A percentile compares a stretch with the other conserved stretches of the same genome.
Evolutionary conservation across 2,329 filamentous ascomycete species (phyloP).

Genomic region (Paecilomyces formosus): DNA sequence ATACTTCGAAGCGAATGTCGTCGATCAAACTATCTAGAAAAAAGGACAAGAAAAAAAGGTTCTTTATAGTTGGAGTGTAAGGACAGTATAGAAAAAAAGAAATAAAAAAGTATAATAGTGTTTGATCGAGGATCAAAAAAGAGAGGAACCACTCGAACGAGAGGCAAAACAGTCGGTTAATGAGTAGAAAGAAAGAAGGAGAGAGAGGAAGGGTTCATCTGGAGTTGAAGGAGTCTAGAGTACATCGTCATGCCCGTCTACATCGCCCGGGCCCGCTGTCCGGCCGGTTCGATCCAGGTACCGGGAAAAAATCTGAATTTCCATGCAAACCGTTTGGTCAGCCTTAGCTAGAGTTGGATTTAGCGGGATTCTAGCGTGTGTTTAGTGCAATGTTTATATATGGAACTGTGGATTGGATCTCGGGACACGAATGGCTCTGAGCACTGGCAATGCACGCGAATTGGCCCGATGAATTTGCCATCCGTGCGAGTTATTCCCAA

Average conservation of each 20-base stretch:
- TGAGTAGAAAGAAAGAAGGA: background rate
- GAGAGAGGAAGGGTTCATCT: background rate
- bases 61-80: conserved; percentile 1
- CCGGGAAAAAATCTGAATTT: background rate
- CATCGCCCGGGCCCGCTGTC: background rate
- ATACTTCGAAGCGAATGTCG: conserved; percentile 1
- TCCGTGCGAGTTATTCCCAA: background rate
- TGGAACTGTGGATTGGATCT: background rate
- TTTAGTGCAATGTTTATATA: background rate
- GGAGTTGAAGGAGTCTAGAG: background rate
- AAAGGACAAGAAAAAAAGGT: conserved; percentile 8
- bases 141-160: background rate
- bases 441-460: background rate
- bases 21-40: conserved; percentile 3
- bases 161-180: background rate
- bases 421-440: background rate
- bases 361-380: background rate
- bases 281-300: background rate
- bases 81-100: conserved; percentile 3
- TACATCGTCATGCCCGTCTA: background rate
- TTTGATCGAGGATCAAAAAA: background rate
- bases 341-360: background rate
- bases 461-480: background rate
- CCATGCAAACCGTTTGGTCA: background rate
- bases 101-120: background rate